A percentile compares a stretch with the other conserved stretches of the same genome.
These are phyloP conservation scores for Puccinia triticina DNA, from an alignment of 1,284 basidiomycete species.

Conservation along the genomic window DNA sequence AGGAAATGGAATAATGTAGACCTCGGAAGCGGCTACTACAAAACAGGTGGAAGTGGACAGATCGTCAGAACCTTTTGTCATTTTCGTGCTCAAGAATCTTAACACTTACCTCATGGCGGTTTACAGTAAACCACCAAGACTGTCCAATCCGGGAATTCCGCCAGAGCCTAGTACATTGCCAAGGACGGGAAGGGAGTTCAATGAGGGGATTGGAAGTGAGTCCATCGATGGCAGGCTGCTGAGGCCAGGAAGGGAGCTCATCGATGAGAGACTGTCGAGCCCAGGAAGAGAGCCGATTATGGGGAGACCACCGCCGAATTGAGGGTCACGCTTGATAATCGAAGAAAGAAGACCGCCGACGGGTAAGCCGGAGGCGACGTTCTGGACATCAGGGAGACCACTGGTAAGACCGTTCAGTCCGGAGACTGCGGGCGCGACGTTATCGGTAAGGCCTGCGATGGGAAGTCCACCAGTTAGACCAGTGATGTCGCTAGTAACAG, in stretches of 20 bases:
- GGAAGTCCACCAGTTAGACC: background rate
- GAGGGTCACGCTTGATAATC: constrained; percentile 14
- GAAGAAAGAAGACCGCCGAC: background rate
- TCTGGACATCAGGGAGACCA: background rate
- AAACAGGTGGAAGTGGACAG: too few species aligned
- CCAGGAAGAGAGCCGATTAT: background rate
- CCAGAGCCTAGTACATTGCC: background rate
- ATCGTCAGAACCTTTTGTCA: too few species aligned
- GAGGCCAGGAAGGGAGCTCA: background rate
- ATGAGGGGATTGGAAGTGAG: background rate
- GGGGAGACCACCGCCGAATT: background rate
- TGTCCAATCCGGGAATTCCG: background rate
- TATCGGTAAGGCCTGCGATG: background rate
- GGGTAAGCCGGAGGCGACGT: background rate
- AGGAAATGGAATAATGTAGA: too few species aligned
- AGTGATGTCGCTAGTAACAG: constrained; percentile 4
- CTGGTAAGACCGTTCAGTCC: background rate
- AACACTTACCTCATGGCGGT: background rate
- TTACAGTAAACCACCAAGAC: background rate
- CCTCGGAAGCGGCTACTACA: too few species aligned
- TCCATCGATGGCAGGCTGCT: constrained; percentile 2
- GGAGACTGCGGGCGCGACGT: background rate
- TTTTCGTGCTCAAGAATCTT: too few species aligned
- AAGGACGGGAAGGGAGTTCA: background rate
- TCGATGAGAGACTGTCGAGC: too few species aligned